Conservation (phyloP, 2,329 filamentous ascomycete genomes). For the Stagonosporopsis chrysanthemi region DNA sequence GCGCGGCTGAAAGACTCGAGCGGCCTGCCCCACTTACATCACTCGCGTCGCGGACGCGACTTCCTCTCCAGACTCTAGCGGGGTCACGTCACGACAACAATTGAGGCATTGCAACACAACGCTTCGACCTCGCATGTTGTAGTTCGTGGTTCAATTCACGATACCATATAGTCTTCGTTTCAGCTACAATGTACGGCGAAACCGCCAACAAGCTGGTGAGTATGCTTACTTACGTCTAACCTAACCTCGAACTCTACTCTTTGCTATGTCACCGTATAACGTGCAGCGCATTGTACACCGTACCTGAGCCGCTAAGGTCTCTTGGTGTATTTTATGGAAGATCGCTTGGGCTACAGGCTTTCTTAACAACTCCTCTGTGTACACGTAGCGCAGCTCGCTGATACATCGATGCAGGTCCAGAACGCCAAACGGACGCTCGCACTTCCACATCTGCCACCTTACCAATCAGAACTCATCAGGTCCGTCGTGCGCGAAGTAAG, state of each 20-base stretch:
- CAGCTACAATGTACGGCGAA: slow-evolving; percentile 80
- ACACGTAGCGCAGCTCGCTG: neutral
- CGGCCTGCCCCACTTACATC: slow-evolving; percentile 23
- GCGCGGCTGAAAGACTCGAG: slow-evolving; percentile 22
- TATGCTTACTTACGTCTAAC: slow-evolving; percentile 21
- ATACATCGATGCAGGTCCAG: slow-evolving; percentile 70
- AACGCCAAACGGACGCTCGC: slow-evolving; percentile 95
- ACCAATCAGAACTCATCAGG: slow-evolving; percentile 90
- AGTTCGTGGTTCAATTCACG: neutral
- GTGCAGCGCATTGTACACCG: neutral
- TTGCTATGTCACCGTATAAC: neutral
- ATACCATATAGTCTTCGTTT: neutral
- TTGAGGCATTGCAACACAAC: neutral
- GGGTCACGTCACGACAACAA: slow-evolving; percentile 14
- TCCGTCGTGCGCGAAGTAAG: slow-evolving; percentile 89
- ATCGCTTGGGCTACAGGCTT: neutral
- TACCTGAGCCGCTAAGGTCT: neutral
- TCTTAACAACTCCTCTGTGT: neutral
- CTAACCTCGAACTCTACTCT: no score
- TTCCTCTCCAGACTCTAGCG: slow-evolving; percentile 12
- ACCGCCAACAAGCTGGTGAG: slow-evolving; percentile 81
- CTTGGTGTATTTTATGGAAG: neutral
- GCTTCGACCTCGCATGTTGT: neutral
- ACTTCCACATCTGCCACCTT: slow-evolving; percentile 84
- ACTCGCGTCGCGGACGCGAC: slow-evolving; percentile 29